phyloP scores from a whole-genome alignment of 768 basidiomycete genomes.

The Lentinula lateritia region DNA sequence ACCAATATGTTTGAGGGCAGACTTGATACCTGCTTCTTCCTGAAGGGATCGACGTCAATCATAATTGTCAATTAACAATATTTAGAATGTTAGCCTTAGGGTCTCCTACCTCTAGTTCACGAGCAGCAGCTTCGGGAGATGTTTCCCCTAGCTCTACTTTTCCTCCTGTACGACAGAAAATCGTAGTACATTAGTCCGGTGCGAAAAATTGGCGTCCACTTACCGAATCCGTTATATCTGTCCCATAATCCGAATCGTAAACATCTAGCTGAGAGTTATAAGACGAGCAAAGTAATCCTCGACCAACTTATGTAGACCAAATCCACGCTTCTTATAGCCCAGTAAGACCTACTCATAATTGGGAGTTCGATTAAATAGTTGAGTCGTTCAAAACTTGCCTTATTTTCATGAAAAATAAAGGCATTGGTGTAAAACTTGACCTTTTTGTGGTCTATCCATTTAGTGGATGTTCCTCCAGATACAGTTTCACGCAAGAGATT shows the following conservation, averaged over 20 bases:
- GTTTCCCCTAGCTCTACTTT: conserved; percentile 79
- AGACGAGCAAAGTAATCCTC: neutral
- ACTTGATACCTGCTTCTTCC: conserved; percentile 82
- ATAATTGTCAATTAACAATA: neutral
- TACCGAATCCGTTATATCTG: conserved; percentile 85
- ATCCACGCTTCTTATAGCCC: conserved; percentile 76
- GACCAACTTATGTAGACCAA: conserved; percentile 54
- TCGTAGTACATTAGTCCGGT: neutral
- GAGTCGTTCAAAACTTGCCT: conserved; percentile 25
- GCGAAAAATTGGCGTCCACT: neutral
- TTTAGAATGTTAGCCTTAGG: neutral
- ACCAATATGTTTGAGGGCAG: conserved; percentile 59
- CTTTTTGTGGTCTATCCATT: conserved; percentile 43
- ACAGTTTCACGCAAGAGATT: neutral
- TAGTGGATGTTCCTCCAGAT: conserved; percentile 32
- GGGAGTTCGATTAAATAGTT: neutral
- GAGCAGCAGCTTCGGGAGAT: conserved; percentile 59
- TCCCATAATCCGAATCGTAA: neutral
- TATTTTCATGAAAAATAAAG: conserved; percentile 51
- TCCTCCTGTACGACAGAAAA: conserved; percentile 36
- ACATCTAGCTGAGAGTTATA: neutral
- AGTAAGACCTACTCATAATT: conserved; percentile 47
- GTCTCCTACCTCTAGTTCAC: conserved; percentile 56
- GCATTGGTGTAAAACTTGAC: conserved; percentile 63
- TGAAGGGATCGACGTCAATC: conserved; percentile 20